Evolutionary conservation across 495 filamentous ascomycete genomes (phyloP).

Genomic region (Xeromyces bisporus): DNA sequence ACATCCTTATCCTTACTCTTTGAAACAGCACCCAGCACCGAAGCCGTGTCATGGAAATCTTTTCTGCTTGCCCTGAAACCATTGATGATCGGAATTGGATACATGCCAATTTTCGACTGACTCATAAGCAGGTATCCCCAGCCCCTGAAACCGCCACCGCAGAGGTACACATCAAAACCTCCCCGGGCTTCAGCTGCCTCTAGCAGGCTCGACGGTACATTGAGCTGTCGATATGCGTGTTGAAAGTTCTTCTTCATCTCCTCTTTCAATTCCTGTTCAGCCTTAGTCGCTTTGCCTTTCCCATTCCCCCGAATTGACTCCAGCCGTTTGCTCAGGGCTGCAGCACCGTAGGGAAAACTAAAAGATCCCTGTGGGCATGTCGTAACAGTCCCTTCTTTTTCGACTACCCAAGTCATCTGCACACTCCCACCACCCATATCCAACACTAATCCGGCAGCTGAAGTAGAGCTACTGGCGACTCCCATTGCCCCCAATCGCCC

Average conservation of each 20-base stretch:
- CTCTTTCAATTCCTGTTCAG: slow-evolving; percentile 25
- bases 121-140: slow-evolving; percentile 75
- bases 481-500: slow-evolving; percentile 72
- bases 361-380: slow-evolving; percentile 31
- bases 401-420: slow-evolving; percentile 73
- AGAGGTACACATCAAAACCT: slow-evolving; percentile 61
- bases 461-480: slow-evolving; percentile 54
- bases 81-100: slow-evolving; percentile 75
- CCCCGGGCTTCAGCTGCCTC: slow-evolving; percentile 21
- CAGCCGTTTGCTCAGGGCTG: slow-evolving; percentile 52
- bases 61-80: slow-evolving; percentile 49
- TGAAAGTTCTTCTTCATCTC: slow-evolving; percentile 44
- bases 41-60: slow-evolving; percentile 43
- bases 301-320: slow-evolving; percentile 22
- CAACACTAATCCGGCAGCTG: slow-evolving; percentile 58
- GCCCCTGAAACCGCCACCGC: slow-evolving; percentile 78
- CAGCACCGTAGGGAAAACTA: slow-evolving; percentile 73
- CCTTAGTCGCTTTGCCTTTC: slow-evolving; percentile 4
- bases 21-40: slow-evolving; percentile 35
- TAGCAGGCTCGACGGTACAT: slow-evolving; percentile 37
- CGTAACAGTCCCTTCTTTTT: slow-evolving; percentile 31
- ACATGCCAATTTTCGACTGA: slow-evolving; percentile 46
- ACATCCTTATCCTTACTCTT: slow-evolving; percentile 20
- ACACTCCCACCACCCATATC: slow-evolving; percentile 85
- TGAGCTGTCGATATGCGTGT: slow-evolving; percentile 39